phyloP scores from a whole-genome alignment of 257 asterid species.

The Datura wrightii region DNA sequence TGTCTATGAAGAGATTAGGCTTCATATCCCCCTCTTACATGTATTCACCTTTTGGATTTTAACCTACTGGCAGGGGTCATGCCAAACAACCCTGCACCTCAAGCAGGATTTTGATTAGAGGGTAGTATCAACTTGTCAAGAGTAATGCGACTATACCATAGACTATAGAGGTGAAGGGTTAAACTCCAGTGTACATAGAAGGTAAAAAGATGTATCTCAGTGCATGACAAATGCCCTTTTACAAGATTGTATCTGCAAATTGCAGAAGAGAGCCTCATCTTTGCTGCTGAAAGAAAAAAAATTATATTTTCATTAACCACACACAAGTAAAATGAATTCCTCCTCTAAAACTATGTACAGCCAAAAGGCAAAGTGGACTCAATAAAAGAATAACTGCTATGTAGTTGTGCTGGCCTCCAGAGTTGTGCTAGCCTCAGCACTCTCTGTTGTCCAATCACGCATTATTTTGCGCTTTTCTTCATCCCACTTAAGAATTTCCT shows the following conservation, averaged over 20 bases:
- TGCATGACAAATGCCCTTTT: background rate
- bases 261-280: slow-evolving; percentile 11
- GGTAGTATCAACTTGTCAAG: too few species aligned
- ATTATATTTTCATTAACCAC: background rate
- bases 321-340: background rate
- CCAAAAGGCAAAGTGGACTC: slow-evolving; percentile 3
- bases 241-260: slow-evolving; percentile 15
- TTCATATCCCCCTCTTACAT: too few species aligned
- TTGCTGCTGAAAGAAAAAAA: background rate
- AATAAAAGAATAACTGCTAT: slow-evolving; percentile 3
- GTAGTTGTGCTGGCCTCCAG: background rate
- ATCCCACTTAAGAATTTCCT: slow-evolving; percentile 83
- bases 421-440: slow-evolving; percentile 69
- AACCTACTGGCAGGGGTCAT: too few species aligned
- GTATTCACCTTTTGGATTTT: too few species aligned
- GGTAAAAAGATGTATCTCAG: background rate
- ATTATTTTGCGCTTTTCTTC: slow-evolving; percentile 47
- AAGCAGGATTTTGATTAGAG: too few species aligned
- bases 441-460: slow-evolving; percentile 61
- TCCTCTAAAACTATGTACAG: background rate
- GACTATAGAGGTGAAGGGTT: background rate
- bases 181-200: background rate
- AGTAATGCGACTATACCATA: too few species aligned
- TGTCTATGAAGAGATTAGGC: too few species aligned
- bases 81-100: too few species aligned